These are phyloP conservation scores for Rosa hybrid DNA, from an alignment of 331 rosid genomes.

Conservation along the genomic window DNA sequence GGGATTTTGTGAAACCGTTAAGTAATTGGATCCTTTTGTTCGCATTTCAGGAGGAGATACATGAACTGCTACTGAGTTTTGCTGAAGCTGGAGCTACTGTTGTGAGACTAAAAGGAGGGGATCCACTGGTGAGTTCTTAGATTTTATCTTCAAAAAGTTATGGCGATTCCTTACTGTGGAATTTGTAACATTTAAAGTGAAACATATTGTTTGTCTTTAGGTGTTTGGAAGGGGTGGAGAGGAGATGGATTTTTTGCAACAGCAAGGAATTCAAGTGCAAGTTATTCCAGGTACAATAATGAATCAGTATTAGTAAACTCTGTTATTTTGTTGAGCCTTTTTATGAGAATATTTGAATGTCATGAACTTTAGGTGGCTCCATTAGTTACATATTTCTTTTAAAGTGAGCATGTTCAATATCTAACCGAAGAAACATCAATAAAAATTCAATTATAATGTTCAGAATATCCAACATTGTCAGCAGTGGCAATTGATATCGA, in stretches of 20 bases:
- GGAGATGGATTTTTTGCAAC: constrained; percentile 97
- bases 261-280: constrained; percentile 86
- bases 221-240: constrained; percentile 99
- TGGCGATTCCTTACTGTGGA: not conserved
- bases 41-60: constrained; percentile 81
- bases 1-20: not conserved
- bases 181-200: constrained; percentile 13
- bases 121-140: constrained; percentile 75
- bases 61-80: constrained; percentile 87
- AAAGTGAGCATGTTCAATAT: not conserved
- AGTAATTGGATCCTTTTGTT: constrained; percentile 10
- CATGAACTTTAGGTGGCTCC: not conserved
- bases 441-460: not conserved
- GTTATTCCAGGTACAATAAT: constrained; percentile 78
- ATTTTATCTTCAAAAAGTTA: not conserved
- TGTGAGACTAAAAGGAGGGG: constrained; percentile 98
- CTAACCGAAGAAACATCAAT: not conserved
- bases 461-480: not conserved
- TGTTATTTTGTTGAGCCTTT: constrained; percentile 20
- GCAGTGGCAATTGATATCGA: not conserved
- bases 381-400: not conserved
- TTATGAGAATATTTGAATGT: not conserved
- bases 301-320: not conserved
- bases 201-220: constrained; percentile 38
- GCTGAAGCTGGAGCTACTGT: constrained; percentile 98